A percentile compares a stretch with the other conserved stretches of the same genome.
These are phyloP conservation scores for Populus deltoides DNA, from an alignment of 345 rosid genomes.

Conservation along the genomic window DNA sequence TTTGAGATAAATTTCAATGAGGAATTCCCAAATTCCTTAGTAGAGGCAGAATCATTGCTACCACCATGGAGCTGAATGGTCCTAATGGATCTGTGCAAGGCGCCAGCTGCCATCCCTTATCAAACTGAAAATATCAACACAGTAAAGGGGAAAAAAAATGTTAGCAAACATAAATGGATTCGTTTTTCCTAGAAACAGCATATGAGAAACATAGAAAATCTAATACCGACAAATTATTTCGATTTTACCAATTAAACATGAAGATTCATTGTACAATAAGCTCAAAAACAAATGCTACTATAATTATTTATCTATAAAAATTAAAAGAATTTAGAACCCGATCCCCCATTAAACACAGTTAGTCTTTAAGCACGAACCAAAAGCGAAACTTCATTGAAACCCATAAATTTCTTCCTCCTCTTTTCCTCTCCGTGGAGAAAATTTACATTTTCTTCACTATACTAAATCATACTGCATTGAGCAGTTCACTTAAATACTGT, in stretches of 20 bases:
- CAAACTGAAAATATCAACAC: background rate
- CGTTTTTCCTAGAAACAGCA: too few relatives aligned
- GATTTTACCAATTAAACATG: background rate
- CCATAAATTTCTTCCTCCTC: background rate
- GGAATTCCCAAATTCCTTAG: conserved; percentile 1
- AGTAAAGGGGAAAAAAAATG: background rate
- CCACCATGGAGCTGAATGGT: conserved; percentile 9
- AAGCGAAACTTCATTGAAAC: background rate
- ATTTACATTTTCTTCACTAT: too few relatives aligned
- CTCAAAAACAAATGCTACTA: background rate
- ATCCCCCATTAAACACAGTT: background rate
- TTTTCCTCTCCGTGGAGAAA: background rate
- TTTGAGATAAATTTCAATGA: conserved; percentile 17
- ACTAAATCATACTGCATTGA: too few relatives aligned
- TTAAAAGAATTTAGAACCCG: background rate
- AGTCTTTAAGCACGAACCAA: background rate
- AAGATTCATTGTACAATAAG: background rate
- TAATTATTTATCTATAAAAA: too few relatives aligned
- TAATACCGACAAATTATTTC: too few relatives aligned
- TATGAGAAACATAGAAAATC: too few relatives aligned
- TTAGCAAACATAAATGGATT: too few relatives aligned
- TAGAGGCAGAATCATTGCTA: conserved; percentile 8
- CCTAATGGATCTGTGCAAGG: conserved; percentile 11
- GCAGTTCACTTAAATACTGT: too few relatives aligned
- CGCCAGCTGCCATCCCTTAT: conserved; percentile 14